Conservation (phyloP, 345 rosid genomes). For the Acer yangbiense region DNA sequence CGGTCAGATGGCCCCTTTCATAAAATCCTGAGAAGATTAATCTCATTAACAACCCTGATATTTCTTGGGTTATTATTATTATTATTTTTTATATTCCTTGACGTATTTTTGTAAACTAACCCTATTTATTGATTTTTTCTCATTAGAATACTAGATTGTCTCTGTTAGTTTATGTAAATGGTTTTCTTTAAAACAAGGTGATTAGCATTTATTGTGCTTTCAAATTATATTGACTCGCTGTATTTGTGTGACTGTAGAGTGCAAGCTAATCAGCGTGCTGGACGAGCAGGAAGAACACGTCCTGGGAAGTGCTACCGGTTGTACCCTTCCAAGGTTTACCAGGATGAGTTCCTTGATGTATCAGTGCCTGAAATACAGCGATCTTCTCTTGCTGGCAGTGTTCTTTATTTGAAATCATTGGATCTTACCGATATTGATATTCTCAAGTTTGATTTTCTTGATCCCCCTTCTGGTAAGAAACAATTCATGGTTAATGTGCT, state of each 20-base stretch:
- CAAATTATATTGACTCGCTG: not conserved
- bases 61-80: not conserved
- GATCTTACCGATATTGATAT: slow-evolving; percentile 90
- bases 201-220: not conserved
- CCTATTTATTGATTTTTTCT: not conserved
- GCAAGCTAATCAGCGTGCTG: slow-evolving; percentile 97
- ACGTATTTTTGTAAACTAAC: not conserved
- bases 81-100: not conserved
- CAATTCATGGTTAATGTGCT: slow-evolving; percentile 13
- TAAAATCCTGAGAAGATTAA: slow-evolving; percentile 1
- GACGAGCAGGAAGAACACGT: slow-evolving; percentile 98
- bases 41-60: not conserved
- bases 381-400: slow-evolving; percentile 94
- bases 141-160: not conserved
- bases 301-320: slow-evolving; percentile 96
- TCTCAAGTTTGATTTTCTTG: slow-evolving; percentile 95
- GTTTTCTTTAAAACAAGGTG: not conserved
- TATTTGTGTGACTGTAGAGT: slow-evolving; percentile 55
- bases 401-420: slow-evolving; percentile 91
- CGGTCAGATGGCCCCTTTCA: not conserved
- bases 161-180: not conserved
- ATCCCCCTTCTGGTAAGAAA: slow-evolving; percentile 83
- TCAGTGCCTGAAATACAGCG: slow-evolving; percentile 97
- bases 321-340: slow-evolving; percentile 70
- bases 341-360: slow-evolving; percentile 84